Evolutionary conservation across 1,284 basidiomycete genomes (phyloP).

Genomic region (Tilletia walkeri): DNA sequence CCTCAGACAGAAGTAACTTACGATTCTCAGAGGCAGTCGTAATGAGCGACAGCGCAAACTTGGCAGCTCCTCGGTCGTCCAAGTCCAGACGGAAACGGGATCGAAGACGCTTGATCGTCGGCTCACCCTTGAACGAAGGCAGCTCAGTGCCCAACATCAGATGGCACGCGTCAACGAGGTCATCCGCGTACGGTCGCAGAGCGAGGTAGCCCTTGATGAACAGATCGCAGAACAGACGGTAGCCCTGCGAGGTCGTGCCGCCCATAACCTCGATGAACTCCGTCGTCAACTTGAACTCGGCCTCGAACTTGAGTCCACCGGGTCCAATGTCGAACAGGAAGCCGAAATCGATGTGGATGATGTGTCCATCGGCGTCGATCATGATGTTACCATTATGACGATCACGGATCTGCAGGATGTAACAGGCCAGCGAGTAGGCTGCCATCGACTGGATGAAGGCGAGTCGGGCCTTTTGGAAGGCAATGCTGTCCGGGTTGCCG

Average conservation of each 20-base stretch:
- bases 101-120: constrained; percentile 72
- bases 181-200: constrained; percentile 82
- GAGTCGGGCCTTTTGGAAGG: constrained; percentile 87
- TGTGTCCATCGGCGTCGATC: constrained; percentile 95
- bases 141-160: constrained; percentile 93
- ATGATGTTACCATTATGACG: constrained; percentile 98
- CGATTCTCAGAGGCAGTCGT: constrained; percentile 89
- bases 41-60: constrained; percentile 80
- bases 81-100: constrained; percentile 82
- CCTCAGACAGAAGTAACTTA: not conserved
- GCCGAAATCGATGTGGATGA: constrained; percentile 95
- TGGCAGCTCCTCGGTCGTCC: constrained; percentile 84
- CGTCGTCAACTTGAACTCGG: constrained; percentile 93
- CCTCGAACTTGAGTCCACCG: constrained; percentile 53
- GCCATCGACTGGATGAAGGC: constrained; percentile 99
- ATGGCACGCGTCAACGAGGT: constrained; percentile 80
- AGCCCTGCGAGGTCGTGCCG: constrained; percentile 86
- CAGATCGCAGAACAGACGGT: constrained; percentile 86
- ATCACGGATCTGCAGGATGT: constrained; percentile 96
- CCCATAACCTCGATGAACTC: constrained; percentile 99
- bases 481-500: constrained; percentile 79
- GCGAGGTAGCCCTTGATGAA: constrained; percentile 95
- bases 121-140: constrained; percentile 93
- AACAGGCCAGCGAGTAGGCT: constrained; percentile 97
- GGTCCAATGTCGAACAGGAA: constrained; percentile 92